Evolutionary conservation across 768 basidiomycete genomes (phyloP), one percentile per base, ranked within the genome.

Genomic region (Agrocybe pediades): DNA sequence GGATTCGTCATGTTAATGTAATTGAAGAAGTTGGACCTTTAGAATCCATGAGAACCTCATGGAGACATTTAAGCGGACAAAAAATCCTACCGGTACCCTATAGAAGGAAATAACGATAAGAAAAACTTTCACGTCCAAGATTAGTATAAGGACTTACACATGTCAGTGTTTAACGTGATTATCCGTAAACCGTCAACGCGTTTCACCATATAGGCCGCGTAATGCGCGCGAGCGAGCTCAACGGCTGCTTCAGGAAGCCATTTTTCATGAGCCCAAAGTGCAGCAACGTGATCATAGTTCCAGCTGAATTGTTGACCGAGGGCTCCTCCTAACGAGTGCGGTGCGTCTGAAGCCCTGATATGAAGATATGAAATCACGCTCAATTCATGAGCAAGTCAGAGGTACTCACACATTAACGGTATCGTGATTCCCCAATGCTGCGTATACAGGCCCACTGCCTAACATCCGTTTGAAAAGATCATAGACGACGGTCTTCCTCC

Each of bases 351-450:
- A 2, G 81, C 83, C 68, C 85, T 76, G 63, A 6, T 29, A 17
- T 49, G 19, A 43, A 16, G 16, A 21, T 43, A 7, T n/a, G 33
- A 20, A 42, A 21, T 30, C 17, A 17, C 13, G 17, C 30, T 17
- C 11, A 16, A 33, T 9, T 21, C 3, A 19, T 2, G 15, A 43
- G 51, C 29, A 11, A 20, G 29, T 40, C 25, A 46, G 19, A 24
- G 26, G 20, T 16, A 61, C 80, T 25, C 55, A 87, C 84, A 83
- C 77, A 59, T 85, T 84, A 65, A 85, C 88, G 39, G 77, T 84
- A 64, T 92, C 89, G 60, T 92, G 89, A 64, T 92, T 92, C 8
- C 89, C 89, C 8, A 91, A 71, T 0, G 85, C 81, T 24, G 86
- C 83, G 58, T 90, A 92, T 2, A 90, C 79, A n/a, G 89, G 87